Evolutionary conservation across 2,329 filamentous ascomycete genomes (phyloP), one percentile per base, ranked within the genome.

Genomic region (Fusarium chaquense): DNA sequence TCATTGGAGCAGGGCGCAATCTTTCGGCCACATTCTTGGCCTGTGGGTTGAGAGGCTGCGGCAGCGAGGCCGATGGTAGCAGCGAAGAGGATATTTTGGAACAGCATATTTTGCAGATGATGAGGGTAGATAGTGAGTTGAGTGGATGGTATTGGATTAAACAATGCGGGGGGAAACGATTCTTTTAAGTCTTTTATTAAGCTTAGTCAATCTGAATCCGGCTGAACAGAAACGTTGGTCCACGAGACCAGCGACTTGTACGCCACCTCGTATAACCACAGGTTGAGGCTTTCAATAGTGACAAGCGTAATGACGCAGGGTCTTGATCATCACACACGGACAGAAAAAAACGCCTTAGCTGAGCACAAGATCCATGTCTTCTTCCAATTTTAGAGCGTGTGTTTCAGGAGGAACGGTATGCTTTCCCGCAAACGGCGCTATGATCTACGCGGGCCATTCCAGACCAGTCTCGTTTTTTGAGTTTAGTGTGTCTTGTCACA

Each of bases 1-100:
- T 74, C 74, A 1, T 26, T 4, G 15, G 73, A 66, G 56, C 78
- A 80, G 0, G 74, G 74, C 0, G 75, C 77, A 2, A 76, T 73
- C 36, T 76, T 76, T 65, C 71, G 52, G 46, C 78, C 77, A 60
- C 78, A 80, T 10, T 54, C 38, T 12, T 43, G 67, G 3, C 58
- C 71, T 13, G 54, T 47, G 24, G 59, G 50, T 30, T 64, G 47
- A 2, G 64, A 41, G n/a, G 35, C 35, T 2, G 69, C 69, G 8
- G 58, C 40, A 0, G 67, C 52, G 20, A 78, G 45, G 55, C 69
- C 60, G n/a, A 75, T 56, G 9, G 65, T 49, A 24, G 71, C 36
- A 9, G 65, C 43, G 20, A 67, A 28, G 56, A 76, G 38, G 50
- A 76, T 40, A 20, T 70, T 63, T 5, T 68, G 54, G 43, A 69